Evolutionary conservation across 1,284 basidiomycete species (phyloP).

Genomic region (Fomitopsis schrenkii): DNA sequence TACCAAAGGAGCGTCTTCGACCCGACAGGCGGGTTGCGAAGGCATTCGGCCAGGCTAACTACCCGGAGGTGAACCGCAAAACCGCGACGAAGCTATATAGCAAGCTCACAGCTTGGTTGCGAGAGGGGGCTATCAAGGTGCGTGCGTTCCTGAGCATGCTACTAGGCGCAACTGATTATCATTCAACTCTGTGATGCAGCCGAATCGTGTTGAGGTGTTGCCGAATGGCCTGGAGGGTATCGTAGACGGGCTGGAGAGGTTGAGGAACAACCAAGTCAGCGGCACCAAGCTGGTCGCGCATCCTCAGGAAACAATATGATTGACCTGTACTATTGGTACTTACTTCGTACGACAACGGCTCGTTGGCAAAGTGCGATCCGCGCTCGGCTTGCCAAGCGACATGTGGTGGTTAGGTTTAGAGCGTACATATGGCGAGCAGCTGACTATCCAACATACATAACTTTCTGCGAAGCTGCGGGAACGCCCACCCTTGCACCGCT

Average conservation of each 20-base stretch:
- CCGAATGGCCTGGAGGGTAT: slow-evolving; percentile 44
- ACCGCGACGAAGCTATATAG: slow-evolving; percentile 8
- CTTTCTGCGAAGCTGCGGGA: too few relatives aligned
- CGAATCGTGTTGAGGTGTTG: slow-evolving; percentile 33
- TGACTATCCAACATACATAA: too few relatives aligned
- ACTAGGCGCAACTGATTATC: not conserved
- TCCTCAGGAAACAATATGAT: slow-evolving; percentile 26
- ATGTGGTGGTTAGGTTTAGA: too few relatives aligned
- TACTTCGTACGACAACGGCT: too few relatives aligned
- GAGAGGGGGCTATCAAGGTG: slow-evolving; percentile 16
- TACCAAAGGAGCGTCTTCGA: not conserved
- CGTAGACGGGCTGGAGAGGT: slow-evolving; percentile 34
- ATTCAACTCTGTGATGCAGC: not conserved
- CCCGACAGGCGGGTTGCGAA: slow-evolving; percentile 7
- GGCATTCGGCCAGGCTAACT: slow-evolving; percentile 7
- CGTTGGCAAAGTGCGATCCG: too few relatives aligned
- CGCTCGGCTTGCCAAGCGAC: too few relatives aligned
- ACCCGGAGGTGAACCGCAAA: slow-evolving; percentile 2
- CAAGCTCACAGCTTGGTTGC: slow-evolving; percentile 10
- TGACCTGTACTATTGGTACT: too few relatives aligned
- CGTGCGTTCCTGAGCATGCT: slow-evolving; percentile 2
- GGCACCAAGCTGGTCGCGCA: slow-evolving; percentile 45
- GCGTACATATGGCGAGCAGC: too few relatives aligned
- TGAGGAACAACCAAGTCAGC: slow-evolving; percentile 40
- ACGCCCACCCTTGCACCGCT: too few relatives aligned